phyloP scores from a whole-genome alignment of 768 basidiomycete genomes.

The Coprinopsis cinerea region DNA sequence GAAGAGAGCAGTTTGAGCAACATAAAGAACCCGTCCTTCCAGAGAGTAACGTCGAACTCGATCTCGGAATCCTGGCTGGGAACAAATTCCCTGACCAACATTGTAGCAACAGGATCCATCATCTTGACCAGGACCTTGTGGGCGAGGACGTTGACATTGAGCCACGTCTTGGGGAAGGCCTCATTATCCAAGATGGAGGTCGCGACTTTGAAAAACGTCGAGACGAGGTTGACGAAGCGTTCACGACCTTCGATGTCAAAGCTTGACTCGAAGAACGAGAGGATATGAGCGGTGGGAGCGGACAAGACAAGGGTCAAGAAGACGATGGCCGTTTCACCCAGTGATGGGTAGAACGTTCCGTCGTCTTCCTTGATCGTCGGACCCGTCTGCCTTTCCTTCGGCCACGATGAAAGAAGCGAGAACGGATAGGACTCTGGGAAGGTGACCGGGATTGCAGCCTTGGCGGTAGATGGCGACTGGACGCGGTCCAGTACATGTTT shows the following conservation, averaged over 20 bases:
- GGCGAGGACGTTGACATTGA: constrained; percentile 84
- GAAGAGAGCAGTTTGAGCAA: constrained; percentile 82
- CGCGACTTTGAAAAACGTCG: constrained; percentile 75
- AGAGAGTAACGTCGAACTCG: constrained; percentile 70
- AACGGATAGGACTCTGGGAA: constrained; percentile 96
- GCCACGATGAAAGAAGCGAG: constrained; percentile 48
- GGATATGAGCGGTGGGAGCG: constrained; percentile 71
- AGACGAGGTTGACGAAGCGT: constrained; percentile 63
- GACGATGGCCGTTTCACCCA: constrained; percentile 84
- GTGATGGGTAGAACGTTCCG: constrained; percentile 59
- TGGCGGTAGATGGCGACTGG: constrained; percentile 51
- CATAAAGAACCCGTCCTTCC: constrained; percentile 79
- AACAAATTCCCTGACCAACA: constrained; percentile 79
- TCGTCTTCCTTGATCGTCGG: constrained; percentile 31
- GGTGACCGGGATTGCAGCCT: constrained; percentile 61
- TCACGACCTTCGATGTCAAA: constrained; percentile 89
- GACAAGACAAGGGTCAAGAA: constrained; percentile 76
- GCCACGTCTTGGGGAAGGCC: constrained; percentile 86
- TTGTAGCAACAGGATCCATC: constrained; percentile 71
- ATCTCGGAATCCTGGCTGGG: constrained; percentile 58
- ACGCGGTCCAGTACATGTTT: constrained; percentile 65
- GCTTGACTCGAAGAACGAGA: constrained; percentile 70
- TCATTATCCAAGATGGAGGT: constrained; percentile 80
- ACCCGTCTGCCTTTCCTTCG: constrained; percentile 16
- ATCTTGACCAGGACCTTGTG: constrained; percentile 87